Base-by-base conservation (phyloP, 495 filamentous ascomycete species). In the Astrothelium macrocarpum region DNA sequence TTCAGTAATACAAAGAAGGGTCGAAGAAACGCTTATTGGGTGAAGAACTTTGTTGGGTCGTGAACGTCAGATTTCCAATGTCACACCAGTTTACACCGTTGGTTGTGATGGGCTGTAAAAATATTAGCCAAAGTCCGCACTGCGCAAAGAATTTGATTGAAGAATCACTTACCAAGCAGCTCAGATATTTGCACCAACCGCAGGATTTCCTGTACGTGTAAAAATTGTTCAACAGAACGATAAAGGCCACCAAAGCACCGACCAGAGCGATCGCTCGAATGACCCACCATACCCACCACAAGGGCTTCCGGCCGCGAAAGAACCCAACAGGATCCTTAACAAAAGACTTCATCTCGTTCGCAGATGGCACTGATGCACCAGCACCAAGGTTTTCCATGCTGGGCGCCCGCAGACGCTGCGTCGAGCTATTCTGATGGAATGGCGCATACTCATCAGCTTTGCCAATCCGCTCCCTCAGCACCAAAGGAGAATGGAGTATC, bases 241-340 rank as follows among this genome's bases (percentile, higher is more conserved):
- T 90, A 69, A 97, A 94, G 3, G 85, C 86, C 59, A 95, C 79
- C 3, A 94, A 72, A 2, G 91, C 86, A 16, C 84, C 83, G 9
- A 95, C 82, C 61, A 97, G 75, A n/a, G 87, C 87, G 7, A 81
- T 90, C 10, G 84, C 88, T 11, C 94, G 81, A 16, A 96, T 82
- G 26, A 97, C 74, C 94, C 94, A 98, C 92, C 95, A 98, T 11
- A 77, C 87, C 94, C 94, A 98, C 94, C 94, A 98, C 0, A 95
- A 76, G 28, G 90, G 87, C 73, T 93, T 95, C 4, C 94, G 81
- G 25, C 90, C 90, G 72, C 89, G 90, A 79, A 98, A 97, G 75
- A 97, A 97, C 1, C 82, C 82, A 0, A 91, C 68, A 0, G 90
- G 90, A 62, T 84, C 80, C 68, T 84, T 86, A 53, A 84, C 71